Conservation (phyloP, 2,329 filamentous ascomycete genomes). For the Ceratocystis destructans region DNA sequence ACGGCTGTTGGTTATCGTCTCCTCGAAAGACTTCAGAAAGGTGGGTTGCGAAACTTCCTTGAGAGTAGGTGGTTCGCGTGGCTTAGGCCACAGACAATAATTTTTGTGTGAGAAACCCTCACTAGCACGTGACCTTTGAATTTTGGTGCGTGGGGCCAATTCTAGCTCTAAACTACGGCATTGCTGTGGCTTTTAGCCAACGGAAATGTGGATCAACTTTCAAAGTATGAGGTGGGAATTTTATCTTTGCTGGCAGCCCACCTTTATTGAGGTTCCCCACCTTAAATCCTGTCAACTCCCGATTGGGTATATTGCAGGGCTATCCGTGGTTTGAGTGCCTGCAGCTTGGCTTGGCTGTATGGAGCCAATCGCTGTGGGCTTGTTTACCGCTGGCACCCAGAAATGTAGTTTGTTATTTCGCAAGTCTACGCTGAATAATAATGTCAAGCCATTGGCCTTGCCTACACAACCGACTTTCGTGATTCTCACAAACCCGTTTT, state of each 20-base stretch:
- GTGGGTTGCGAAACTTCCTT: conserved; percentile 19
- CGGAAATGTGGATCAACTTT: not conserved
- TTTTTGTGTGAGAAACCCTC: conserved; percentile 20
- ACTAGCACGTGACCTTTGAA: conserved; percentile 15
- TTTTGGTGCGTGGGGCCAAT: conserved; percentile 15
- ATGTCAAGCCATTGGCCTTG: not conserved
- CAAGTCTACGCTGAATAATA: no score
- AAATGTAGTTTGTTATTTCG: no score
- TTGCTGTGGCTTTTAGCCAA: not conserved
- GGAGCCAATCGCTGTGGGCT: no score
- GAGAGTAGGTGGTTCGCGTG: conserved; percentile 19
- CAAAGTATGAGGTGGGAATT: not conserved
- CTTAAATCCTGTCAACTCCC: not conserved
- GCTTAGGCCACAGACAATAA: conserved; percentile 19
- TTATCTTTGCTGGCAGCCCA: not conserved
- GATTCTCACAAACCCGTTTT: not conserved
- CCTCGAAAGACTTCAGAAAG: conserved; percentile 20
- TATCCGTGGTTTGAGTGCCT: not conserved
- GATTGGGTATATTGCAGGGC: not conserved
- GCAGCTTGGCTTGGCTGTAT: not conserved
- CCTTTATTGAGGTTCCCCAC: not conserved
- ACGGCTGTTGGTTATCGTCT: conserved; percentile 20
- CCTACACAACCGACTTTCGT: not conserved
- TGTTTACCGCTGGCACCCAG: no score
- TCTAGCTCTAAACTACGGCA: not conserved